Percentiles rank a stretch among this genome's conserved stretches.
Conservation (phyloP, 495 filamentous ascomycete species). For the Massariosphaeria phaeospora region DNA sequence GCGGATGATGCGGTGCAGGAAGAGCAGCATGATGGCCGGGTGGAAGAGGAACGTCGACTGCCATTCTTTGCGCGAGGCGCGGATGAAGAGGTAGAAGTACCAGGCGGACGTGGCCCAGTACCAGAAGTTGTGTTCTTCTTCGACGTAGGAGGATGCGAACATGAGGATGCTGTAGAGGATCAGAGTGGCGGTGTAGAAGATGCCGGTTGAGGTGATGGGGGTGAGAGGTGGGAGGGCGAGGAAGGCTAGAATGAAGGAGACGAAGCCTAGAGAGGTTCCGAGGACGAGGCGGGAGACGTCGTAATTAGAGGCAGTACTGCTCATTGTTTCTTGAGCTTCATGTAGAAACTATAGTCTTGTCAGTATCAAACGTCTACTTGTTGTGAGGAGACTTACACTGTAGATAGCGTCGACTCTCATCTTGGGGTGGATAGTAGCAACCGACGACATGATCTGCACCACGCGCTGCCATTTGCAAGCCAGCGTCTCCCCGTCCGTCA, state of each 20-base stretch:
- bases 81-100: slow-evolving; percentile 46
- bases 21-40: slow-evolving; percentile 40
- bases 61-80: slow-evolving; percentile 22
- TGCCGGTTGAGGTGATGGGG: slow-evolving; percentile 21
- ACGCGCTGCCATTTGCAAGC: slow-evolving; percentile 60
- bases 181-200: slow-evolving; percentile 43
- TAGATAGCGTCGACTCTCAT: slow-evolving; percentile 13
- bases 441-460: slow-evolving; percentile 16
- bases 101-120: slow-evolving; percentile 83
- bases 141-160: slow-evolving; percentile 96
- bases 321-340: slow-evolving; percentile 69
- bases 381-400: slow-evolving; percentile 3
- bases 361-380: background rate
- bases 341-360: slow-evolving; percentile 53
- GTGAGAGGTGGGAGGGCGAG: slow-evolving; percentile 9
- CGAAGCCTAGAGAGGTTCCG: slow-evolving; percentile 51
- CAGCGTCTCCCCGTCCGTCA: slow-evolving; percentile 53
- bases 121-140: slow-evolving; percentile 98
- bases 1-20: slow-evolving; percentile 53
- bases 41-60: slow-evolving; percentile 19
- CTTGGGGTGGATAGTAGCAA: slow-evolving; percentile 11
- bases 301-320: slow-evolving; percentile 87
- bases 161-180: slow-evolving; percentile 75
- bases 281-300: slow-evolving; percentile 56
- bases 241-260: slow-evolving; percentile 42